Base-by-base conservation (phyloP, 2,329 filamentous ascomycete genomes). In the Ophiostoma quercus region DNA sequence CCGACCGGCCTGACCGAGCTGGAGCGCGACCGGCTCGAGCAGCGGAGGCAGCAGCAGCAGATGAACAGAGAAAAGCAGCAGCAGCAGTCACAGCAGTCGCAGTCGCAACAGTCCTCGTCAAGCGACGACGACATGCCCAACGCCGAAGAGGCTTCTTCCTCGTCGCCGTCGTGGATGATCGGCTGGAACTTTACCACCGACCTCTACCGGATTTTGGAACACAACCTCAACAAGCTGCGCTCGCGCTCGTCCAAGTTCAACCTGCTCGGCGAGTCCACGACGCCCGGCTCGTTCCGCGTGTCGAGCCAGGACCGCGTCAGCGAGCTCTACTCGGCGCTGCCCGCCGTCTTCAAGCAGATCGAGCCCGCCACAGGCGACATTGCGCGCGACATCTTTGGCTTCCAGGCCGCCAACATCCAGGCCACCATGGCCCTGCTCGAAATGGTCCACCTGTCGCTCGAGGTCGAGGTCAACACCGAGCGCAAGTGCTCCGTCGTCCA, bases 151-250 rank as follows among this genome's bases (percentile, higher is more conserved):
- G 19, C 16, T 19, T 43, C 41, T 14, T 47, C 43, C 19, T n/a
- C 22, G 8, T 19, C 12, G 2, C 34, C 67, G 29, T 54, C 66
- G 70, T 87, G 85, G 85, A 76, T 87, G 8, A 79, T 80, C 60
- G 85, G 85, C 22, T 87, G 83, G 84, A 87, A 87, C 75, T 86
- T 85, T 71, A 84, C 81, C 7, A 85, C 83, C 0, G 84, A 87
- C 73, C 76, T 87, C 0, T 87, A 86, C 73, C 81, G 84, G 5
- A 79, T 87, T 9, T 76, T 87, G 19, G 85, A 87, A 73, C 84
- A 87, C 72, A 81, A 72, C 66, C 69, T 72, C 5, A 67, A 70
- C 70, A 72, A 71, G 68, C 66, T 72, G 67, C 69, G 72, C 9
- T 71, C 71, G 19, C 72, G 71, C 12, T n/a, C 67, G 9, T 72